A percentile compares a stretch with the other conserved stretches of the same genome.
Evolutionary conservation across 2,329 filamentous ascomycete genomes (phyloP).

Genomic region (Colletotrichum godetiae): DNA sequence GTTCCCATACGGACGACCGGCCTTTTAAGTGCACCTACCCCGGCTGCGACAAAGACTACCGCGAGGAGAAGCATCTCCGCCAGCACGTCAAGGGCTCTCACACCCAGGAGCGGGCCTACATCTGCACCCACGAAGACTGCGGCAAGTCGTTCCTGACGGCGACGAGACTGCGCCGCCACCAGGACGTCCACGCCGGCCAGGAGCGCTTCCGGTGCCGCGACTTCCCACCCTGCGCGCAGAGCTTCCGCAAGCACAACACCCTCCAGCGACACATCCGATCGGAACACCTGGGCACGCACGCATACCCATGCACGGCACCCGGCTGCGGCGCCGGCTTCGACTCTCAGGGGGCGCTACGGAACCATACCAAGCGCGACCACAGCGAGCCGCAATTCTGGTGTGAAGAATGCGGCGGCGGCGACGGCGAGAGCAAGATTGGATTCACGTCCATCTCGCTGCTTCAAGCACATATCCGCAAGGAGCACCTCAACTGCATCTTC

Average conservation of each 20-base stretch:
- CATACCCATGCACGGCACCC: slow-evolving; percentile 75
- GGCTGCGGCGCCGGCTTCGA: slow-evolving; percentile 79
- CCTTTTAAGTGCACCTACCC: slow-evolving; percentile 78
- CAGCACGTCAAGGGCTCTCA: slow-evolving; percentile 89
- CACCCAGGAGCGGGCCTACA: slow-evolving; percentile 74
- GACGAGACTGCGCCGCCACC: slow-evolving; percentile 80
- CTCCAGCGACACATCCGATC: slow-evolving; percentile 84
- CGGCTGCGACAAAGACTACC: slow-evolving; percentile 84
- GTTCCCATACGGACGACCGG: slow-evolving; percentile 87
- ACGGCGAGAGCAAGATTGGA: slow-evolving; percentile 57
- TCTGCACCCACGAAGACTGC: slow-evolving; percentile 78
- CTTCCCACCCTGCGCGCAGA: slow-evolving; percentile 76
- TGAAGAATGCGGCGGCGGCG: slow-evolving; percentile 71
- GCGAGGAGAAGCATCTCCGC: slow-evolving; percentile 86
- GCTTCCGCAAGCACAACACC: slow-evolving; percentile 89
- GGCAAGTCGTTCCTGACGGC: slow-evolving; percentile 85
- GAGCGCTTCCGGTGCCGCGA: slow-evolving; percentile 81
- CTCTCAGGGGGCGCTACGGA: slow-evolving; percentile 75
- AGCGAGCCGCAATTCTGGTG: slow-evolving; percentile 80
- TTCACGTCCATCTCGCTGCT: slow-evolving; percentile 81
- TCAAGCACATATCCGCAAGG: slow-evolving; percentile 77
- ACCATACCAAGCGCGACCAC: slow-evolving; percentile 79
- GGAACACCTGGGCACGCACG: slow-evolving; percentile 77
- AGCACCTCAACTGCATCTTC: slow-evolving; percentile 80
- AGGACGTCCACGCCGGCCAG: slow-evolving; percentile 80